Base-by-base conservation (phyloP, 2,329 filamentous ascomycete genomes). In the Sphaerulina musiva region DNA sequence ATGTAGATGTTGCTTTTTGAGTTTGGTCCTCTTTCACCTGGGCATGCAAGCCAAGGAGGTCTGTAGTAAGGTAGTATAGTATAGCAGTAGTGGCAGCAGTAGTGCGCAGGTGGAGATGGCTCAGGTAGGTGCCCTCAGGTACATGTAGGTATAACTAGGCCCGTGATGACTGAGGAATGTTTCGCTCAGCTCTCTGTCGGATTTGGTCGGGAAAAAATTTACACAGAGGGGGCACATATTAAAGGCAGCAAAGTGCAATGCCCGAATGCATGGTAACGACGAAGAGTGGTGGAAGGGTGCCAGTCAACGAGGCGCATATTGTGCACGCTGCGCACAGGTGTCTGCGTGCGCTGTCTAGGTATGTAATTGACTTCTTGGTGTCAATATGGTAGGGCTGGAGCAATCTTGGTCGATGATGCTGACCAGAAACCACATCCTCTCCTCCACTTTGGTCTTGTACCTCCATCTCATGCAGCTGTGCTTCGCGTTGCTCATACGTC, bases 371-470 rank as follows among this genome's bases (percentile, higher is more conserved):
- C 31, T 36, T 32, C 36, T 9, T 20, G 20, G 20, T 11, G 5
- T 47, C 23, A 38, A 32, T 38, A 29, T 48, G 29, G 46, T 45
- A 54, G 46, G 51, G 51, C 51, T 54, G 51, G 49, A 46, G 20
- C 49, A 46, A 40, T 52, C 34, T 52, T 45, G 42, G 42, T 12
- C 20, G 29, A 52, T 45, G 34, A 8, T 23, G 41, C 41, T 23
- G 20, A 20, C 26, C 17, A 36, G 20, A 20, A 20, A 20, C 20
- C 20, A 20, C 45, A 31, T 36, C 45, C 32, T 14, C 45, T 17
- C 14, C 6, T 36, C 17, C 11, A n/a, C 7, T 12, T 5, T 10
- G 6, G 29, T 10, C 45, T 38, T 34, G 31, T 36, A 36, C 32
- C 8, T 36, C 8, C 32, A 36, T 36, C 11, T 38, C n/a, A 14